Conservation (phyloP, 306 rosid species). For the Vigna mungo region DNA sequence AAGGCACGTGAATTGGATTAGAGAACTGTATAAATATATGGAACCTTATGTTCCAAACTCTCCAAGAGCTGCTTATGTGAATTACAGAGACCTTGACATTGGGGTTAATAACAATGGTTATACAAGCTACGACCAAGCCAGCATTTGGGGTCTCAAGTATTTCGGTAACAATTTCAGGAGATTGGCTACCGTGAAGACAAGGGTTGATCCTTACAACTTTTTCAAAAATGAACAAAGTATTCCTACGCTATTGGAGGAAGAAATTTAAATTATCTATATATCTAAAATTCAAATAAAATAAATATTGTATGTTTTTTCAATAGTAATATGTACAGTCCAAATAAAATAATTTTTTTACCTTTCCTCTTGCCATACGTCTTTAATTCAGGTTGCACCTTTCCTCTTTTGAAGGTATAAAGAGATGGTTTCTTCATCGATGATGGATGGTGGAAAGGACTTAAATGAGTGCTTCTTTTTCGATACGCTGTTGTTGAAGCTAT, state of each 20-base stretch:
- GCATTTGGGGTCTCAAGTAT: constrained; percentile 47
- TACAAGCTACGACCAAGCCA: constrained; percentile 44
- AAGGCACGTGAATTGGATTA: constrained; percentile 29
- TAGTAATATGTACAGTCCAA: no score
- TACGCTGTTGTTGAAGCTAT: no score
- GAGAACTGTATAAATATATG: not conserved
- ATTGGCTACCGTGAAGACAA: constrained; percentile 40
- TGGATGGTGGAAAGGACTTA: no score
- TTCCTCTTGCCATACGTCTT: no score
- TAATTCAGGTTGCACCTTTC: no score
- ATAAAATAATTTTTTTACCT: no score
- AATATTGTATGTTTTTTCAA: no score
- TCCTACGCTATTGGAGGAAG: not conserved
- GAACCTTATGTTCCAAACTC: constrained; percentile 41
- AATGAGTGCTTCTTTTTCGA: no score
- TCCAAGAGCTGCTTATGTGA: not conserved
- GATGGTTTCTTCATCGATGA: no score
- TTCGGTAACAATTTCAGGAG: constrained; percentile 42
- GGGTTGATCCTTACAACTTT: constrained; percentile 43
- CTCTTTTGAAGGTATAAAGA: no score
- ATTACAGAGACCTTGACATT: constrained; percentile 46
- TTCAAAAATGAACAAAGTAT: constrained; percentile 46
- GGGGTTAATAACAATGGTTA: constrained; percentile 38
- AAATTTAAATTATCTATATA: no score
- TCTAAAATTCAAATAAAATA: not conserved